phyloP scores from a whole-genome alignment of 768 basidiomycete genomes.

The Podaxis rugospora region DNA sequence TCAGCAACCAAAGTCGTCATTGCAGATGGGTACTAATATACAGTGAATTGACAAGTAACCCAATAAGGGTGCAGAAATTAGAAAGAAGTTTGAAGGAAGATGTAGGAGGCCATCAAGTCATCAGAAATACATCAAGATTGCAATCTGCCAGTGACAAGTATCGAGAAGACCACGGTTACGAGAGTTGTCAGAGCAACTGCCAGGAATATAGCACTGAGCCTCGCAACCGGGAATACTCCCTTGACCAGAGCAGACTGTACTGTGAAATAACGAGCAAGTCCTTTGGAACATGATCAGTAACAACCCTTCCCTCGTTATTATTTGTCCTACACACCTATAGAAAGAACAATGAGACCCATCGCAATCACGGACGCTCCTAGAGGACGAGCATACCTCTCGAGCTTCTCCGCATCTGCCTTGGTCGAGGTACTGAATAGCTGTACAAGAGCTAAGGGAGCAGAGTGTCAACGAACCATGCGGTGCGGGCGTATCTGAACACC shows the following conservation, averaged over 20 bases:
- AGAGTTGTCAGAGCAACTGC: constrained; percentile 33
- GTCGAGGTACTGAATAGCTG: constrained; percentile 29
- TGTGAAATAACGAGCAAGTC: constrained; percentile 46
- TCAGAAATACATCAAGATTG: not conserved
- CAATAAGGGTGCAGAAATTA: not conserved
- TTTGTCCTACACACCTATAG: constrained; percentile 36
- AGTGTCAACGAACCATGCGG: not conserved
- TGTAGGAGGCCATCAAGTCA: not conserved
- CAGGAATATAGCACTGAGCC: constrained; percentile 36
- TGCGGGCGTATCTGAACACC: constrained; percentile 17
- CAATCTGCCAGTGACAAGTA: constrained; percentile 31
- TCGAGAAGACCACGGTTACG: constrained; percentile 38
- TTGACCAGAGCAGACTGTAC: constrained; percentile 46
- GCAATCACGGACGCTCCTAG: constrained; percentile 47
- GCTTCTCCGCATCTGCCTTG: constrained; percentile 14
- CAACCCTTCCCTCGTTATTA: not conserved
- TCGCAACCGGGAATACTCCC: constrained; percentile 53
- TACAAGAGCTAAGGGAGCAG: constrained; percentile 38
- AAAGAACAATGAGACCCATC: constrained; percentile 42
- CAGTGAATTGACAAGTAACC: not conserved
- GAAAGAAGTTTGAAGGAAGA: not conserved
- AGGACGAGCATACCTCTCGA: constrained; percentile 38
- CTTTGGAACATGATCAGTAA: constrained; percentile 24
- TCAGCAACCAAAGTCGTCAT: not conserved
- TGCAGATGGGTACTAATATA: not conserved